Percentiles rank a stretch among this genome's conserved stretches.
phyloP scores from a whole-genome alignment of 2,329 filamentous ascomycete species.

The Aureobasidium uvarum region DNA sequence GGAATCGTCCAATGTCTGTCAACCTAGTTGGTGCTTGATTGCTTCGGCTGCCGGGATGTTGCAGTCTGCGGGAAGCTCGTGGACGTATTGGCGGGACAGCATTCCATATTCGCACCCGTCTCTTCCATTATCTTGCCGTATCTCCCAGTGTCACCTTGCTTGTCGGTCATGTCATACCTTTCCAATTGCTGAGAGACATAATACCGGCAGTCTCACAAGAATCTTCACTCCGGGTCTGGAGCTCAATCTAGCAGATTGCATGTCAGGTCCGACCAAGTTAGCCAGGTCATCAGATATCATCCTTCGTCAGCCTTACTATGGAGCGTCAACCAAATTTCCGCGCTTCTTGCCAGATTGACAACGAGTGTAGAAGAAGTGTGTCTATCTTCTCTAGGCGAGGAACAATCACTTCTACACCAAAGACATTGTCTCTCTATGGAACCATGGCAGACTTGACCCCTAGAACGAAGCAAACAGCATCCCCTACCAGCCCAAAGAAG shows the following conservation, averaged over 20 bases:
- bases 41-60: constrained; percentile 21
- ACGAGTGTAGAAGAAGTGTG: constrained; percentile 33
- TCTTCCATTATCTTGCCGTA: constrained; percentile 12
- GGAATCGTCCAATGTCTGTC: constrained; percentile 5
- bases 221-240: background rate
- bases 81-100: constrained; percentile 22
- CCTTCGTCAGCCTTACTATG: constrained; percentile 5
- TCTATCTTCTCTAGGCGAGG: constrained; percentile 42
- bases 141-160: constrained; percentile 12
- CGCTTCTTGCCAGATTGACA: background rate
- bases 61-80: constrained; percentile 7
- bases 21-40: constrained; percentile 23
- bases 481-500: constrained; percentile 28
- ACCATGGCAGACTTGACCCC: constrained; percentile 9
- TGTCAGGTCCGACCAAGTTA: background rate
- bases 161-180: background rate
- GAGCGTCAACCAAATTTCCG: background rate
- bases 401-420: constrained; percentile 33
- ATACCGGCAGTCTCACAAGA: background rate
- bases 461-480: constrained; percentile 2
- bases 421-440: constrained; percentile 30
- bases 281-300: background rate
- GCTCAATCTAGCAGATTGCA: background rate
- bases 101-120: constrained; percentile 17
- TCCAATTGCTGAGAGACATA: background rate